These are phyloP conservation scores for Trichoderma asperelloides DNA, from an alignment of 495 filamentous ascomycete genomes.

Conservation along the genomic window DNA sequence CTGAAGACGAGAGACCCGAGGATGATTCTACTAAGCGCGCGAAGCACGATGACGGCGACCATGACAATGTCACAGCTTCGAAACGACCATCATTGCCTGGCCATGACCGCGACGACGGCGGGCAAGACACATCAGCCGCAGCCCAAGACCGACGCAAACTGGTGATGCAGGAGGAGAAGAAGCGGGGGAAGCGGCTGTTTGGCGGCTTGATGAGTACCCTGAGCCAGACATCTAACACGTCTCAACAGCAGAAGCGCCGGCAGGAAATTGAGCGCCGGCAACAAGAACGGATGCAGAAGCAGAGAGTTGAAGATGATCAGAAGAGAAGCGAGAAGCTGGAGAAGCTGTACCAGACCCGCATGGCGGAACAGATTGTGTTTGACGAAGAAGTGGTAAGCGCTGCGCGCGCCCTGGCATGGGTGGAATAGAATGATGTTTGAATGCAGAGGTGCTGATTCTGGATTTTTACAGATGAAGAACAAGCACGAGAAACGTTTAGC, in stretches of 20 bases:
- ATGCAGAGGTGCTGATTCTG: conserved; percentile 15
- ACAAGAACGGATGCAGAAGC: conserved; percentile 69
- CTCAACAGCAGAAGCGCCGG: conserved; percentile 60
- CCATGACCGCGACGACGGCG: not conserved
- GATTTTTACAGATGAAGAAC: conserved; percentile 59
- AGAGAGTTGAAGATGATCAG: conserved; percentile 57
- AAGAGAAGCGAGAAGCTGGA: conserved; percentile 54
- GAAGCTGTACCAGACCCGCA: conserved; percentile 48
- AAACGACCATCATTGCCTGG: not conserved
- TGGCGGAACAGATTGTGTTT: conserved; percentile 64
- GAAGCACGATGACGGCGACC: not conserved
- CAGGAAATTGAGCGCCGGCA: conserved; percentile 86
- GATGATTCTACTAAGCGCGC: conserved; percentile 9
- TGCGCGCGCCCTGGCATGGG: too few relatives aligned
- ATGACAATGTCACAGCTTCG: not conserved
- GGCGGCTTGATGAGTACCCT: conserved; percentile 81
- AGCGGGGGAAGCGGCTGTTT: conserved; percentile 81
- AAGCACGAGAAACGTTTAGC: conserved; percentile 65
- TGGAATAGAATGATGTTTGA: not conserved
- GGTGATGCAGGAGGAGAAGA: conserved; percentile 65
- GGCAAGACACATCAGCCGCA: not conserved
- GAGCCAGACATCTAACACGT: conserved; percentile 62
- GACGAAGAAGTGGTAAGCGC: conserved; percentile 66
- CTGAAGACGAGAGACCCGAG: not conserved
- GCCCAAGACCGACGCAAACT: conserved; percentile 31